phyloP scores from a whole-genome alignment of 2,329 filamentous ascomycete species.

The Ceratocystis destructans region DNA sequence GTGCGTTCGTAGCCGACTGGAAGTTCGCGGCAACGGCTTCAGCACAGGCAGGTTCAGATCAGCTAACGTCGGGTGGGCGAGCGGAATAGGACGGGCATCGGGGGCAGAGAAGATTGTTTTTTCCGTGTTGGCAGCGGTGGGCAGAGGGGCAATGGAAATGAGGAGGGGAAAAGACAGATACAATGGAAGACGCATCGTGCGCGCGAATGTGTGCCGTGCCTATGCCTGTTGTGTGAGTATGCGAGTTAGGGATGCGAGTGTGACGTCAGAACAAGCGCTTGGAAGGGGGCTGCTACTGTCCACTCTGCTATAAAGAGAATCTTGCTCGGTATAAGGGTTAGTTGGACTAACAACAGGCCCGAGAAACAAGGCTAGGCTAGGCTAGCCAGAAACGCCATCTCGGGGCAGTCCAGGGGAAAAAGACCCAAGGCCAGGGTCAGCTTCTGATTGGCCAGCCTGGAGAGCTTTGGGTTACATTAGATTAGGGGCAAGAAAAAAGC shows the following conservation, averaged over 20 bases:
- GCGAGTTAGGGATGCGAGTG: too few species aligned
- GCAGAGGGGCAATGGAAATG: conserved; percentile 19
- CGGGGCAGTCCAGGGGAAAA: too few species aligned
- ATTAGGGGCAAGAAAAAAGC: not conserved
- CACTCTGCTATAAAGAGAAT: too few species aligned
- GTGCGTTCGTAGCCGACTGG: conserved; percentile 40
- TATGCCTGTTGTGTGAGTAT: too few species aligned
- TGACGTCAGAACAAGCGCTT: too few species aligned
- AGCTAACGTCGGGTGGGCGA: conserved; percentile 31
- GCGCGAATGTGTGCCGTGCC: too few species aligned
- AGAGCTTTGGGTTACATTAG: not conserved
- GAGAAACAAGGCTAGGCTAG: not conserved
- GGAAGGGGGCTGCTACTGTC: too few species aligned
- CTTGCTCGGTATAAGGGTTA: too few species aligned
- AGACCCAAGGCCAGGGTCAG: too few species aligned
- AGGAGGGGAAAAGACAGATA: conserved; percentile 14
- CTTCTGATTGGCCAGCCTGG: not conserved
- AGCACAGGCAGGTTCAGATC: conserved; percentile 51
- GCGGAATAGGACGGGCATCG: conserved; percentile 39
- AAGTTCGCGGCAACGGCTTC: conserved; percentile 38
- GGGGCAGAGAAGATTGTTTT: conserved; percentile 82
- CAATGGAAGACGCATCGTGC: conserved; percentile 7
- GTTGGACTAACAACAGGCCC: too few species aligned
- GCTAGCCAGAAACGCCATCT: not conserved
- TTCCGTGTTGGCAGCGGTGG: conserved; percentile 59